A percentile compares a stretch with the other conserved stretches of the same genome.
phyloP scores from a whole-genome alignment of 371 early-diverging fungal species.

The Saksenaea oblongispora region DNA sequence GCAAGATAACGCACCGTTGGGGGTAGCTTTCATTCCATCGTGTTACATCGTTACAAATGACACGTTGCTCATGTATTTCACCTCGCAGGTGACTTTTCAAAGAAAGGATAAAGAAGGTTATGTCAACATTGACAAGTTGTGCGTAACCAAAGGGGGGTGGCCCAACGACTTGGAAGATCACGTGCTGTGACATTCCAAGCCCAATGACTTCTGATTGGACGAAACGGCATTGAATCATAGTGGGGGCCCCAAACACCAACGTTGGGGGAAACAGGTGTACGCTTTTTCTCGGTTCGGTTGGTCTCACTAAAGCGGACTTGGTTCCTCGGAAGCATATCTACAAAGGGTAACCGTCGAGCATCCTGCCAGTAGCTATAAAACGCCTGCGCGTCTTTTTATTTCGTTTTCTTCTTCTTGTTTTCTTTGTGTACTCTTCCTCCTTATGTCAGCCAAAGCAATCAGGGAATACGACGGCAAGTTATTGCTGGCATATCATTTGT shows the following conservation, averaged over 20 bases:
- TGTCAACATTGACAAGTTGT: too few relatives aligned
- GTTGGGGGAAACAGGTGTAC: constrained; percentile 1
- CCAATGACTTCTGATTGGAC: background rate
- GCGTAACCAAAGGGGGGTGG: too few relatives aligned
- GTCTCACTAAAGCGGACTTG: background rate
- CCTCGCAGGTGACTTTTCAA: too few relatives aligned
- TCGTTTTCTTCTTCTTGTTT: background rate
- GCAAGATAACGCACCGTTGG: too few relatives aligned
- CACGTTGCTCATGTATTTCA: too few relatives aligned
- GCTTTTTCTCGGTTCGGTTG: constrained; percentile 1
- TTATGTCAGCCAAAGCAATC: constrained; percentile 93
- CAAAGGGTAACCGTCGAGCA: background rate
- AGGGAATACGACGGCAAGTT: constrained; percentile 96
- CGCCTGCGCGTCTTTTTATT: background rate
- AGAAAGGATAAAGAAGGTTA: too few relatives aligned
- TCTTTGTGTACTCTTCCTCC: background rate
- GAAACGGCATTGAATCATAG: constrained; percentile 1
- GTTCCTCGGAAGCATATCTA: background rate
- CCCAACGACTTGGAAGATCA: too few relatives aligned
- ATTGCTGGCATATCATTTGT: constrained; percentile 84
- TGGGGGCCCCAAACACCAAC: background rate
- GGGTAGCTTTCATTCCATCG: too few relatives aligned
- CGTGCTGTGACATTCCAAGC: background rate
- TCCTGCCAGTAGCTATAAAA: background rate
- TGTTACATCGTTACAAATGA: too few relatives aligned